These are phyloP conservation scores for Aspergillus hortae DNA, from an alignment of 2,329 filamentous ascomycete genomes.

Conservation along the genomic window DNA sequence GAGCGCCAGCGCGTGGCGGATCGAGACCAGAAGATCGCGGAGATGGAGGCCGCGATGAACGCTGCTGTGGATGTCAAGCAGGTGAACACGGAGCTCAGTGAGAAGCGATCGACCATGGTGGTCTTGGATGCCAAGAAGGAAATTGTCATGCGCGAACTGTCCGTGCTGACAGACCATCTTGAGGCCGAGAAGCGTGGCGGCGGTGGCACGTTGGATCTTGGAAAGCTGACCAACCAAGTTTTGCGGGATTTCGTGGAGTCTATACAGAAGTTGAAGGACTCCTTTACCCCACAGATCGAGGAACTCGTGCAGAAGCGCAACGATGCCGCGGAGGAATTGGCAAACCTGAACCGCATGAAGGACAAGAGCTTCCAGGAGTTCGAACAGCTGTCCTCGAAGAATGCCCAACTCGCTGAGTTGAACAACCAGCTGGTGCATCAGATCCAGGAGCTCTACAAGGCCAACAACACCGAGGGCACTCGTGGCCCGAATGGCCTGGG, in stretches of 20 bases:
- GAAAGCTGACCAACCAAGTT: conserved; percentile 62
- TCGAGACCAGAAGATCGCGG: conserved; percentile 79
- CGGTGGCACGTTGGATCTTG: conserved; percentile 73
- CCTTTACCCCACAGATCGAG: conserved; percentile 71
- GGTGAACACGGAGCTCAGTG: conserved; percentile 80
- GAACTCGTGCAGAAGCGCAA: conserved; percentile 87
- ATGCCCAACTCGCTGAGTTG: conserved; percentile 87
- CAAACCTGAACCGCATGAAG: conserved; percentile 75
- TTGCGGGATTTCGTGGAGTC: conserved; percentile 61
- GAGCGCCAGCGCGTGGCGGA: conserved; percentile 84
- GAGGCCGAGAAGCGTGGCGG: conserved; percentile 80
- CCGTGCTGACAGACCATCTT: conserved; percentile 83
- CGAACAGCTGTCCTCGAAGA: conserved; percentile 90
- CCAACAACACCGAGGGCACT: conserved; percentile 46
- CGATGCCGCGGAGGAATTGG: conserved; percentile 78
- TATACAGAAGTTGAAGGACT: conserved; percentile 71
- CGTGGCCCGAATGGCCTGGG: conserved; percentile 54
- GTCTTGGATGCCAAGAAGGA: conserved; percentile 91
- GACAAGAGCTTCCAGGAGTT: conserved; percentile 94
- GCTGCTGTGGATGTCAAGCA: conserved; percentile 63
- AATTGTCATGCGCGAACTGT: conserved; percentile 88
- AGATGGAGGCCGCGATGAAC: conserved; percentile 63
- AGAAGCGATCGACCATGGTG: conserved; percentile 94
- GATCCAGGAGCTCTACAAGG: conserved; percentile 90
- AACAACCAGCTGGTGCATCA: conserved; percentile 94